Percentiles rank a stretch among this genome's conserved stretches.
phyloP scores from a whole-genome alignment of 2,329 filamentous ascomycete species.

The Penicillium sp. region DNA sequence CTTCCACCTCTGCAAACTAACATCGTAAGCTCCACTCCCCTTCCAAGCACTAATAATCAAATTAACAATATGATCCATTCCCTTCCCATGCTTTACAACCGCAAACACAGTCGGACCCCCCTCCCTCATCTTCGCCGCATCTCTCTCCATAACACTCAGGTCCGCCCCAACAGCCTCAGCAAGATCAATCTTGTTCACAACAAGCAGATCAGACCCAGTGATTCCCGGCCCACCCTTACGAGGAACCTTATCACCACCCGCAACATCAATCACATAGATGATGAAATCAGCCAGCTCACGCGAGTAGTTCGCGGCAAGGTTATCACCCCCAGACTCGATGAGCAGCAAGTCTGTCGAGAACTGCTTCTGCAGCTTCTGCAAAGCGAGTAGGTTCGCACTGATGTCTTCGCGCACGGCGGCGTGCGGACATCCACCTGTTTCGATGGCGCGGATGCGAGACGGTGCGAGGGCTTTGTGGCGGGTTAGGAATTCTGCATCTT shows the following conservation, averaged over 20 bases:
- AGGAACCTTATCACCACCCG: constrained; percentile 93
- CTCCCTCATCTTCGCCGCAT: constrained; percentile 91
- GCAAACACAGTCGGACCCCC: constrained; percentile 94
- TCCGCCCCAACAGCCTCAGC: constrained; percentile 89
- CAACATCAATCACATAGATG: constrained; percentile 97
- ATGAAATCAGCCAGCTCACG: constrained; percentile 96
- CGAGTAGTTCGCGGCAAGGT: constrained; percentile 94
- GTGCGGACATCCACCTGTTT: constrained; percentile 95
- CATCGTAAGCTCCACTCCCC: constrained; percentile 69
- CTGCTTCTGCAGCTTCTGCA: constrained; percentile 80
- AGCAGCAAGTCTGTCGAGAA: constrained; percentile 82
- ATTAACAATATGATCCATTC: constrained; percentile 80
- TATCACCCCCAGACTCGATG: constrained; percentile 95
- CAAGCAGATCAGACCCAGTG: constrained; percentile 87
- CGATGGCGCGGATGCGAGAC: constrained; percentile 85
- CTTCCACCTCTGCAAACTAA: constrained; percentile 46
- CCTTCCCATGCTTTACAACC: constrained; percentile 90
- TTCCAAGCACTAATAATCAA: constrained; percentile 91
- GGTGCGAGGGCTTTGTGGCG: constrained; percentile 79
- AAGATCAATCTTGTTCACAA: constrained; percentile 97
- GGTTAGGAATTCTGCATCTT: constrained; percentile 97
- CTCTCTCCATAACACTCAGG: constrained; percentile 87
- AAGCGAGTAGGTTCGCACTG: constrained; percentile 83
- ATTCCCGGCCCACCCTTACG: constrained; percentile 95
- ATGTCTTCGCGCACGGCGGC: constrained; percentile 98